Conservation (phyloP, 305 asterid species). For the Rubia tinctorum region DNA sequence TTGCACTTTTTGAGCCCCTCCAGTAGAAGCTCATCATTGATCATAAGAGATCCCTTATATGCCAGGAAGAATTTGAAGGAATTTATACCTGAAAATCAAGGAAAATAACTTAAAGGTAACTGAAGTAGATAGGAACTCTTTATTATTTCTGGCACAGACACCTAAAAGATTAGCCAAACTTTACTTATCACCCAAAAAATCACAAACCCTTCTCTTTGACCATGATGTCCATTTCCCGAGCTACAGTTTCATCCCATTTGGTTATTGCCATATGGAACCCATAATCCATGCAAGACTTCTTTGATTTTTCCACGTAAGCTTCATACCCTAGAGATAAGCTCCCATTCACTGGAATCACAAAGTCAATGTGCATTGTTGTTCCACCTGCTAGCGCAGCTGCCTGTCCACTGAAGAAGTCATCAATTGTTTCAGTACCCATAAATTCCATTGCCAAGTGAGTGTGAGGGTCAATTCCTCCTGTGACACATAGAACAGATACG, state of each 20-base stretch:
- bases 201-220: slow-evolving; percentile 82
- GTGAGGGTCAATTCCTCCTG: slow-evolving; percentile 99
- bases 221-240: slow-evolving; percentile 91
- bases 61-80: slow-evolving; percentile 95
- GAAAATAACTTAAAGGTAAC: background rate
- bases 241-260: slow-evolving; percentile 88
- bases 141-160: background rate
- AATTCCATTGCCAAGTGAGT: slow-evolving; percentile 98
- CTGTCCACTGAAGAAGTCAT: slow-evolving; percentile 91
- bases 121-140: background rate
- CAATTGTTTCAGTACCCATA: slow-evolving; percentile 87
- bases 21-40: slow-evolving; percentile 74
- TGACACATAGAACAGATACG: background rate
- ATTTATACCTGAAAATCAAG: slow-evolving; percentile 62
- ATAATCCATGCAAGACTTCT: slow-evolving; percentile 86
- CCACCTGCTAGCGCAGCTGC: slow-evolving; percentile 99
- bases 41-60: slow-evolving; percentile 92
- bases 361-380: slow-evolving; percentile 97
- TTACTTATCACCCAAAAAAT: background rate
- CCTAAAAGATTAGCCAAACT: background rate
- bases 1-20: slow-evolving; percentile 96
- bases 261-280: slow-evolving; percentile 99
- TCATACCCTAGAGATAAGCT: slow-evolving; percentile 78
- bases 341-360: slow-evolving; percentile 89
- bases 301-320: slow-evolving; percentile 73